Percentiles rank a stretch among this genome's conserved stretches.
These are phyloP conservation scores for Mycena filopes DNA, from an alignment of 768 basidiomycete species.

Conservation along the genomic window DNA sequence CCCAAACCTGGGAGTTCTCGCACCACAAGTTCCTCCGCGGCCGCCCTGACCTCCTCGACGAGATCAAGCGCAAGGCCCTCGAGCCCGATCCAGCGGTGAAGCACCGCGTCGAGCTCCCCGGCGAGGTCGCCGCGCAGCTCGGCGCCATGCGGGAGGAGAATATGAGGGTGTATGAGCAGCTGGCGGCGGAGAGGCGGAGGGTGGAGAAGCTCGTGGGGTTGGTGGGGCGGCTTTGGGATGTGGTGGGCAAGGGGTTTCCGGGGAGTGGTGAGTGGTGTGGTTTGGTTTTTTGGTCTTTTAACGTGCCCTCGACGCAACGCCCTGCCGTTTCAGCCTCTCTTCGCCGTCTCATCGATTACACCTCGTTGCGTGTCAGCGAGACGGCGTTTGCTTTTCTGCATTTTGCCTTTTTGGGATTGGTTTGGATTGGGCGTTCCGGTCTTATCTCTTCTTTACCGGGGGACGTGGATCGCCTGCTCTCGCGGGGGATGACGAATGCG, in stretches of 20 bases:
- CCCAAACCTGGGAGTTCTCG: constrained; percentile 90
- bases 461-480: too few species aligned
- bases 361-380: too few species aligned
- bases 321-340: too few species aligned
- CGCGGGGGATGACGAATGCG: too few species aligned
- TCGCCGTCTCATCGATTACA: too few species aligned
- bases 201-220: constrained; percentile 69
- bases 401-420: too few species aligned
- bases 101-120: constrained; percentile 82
- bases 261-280: constrained; percentile 61
- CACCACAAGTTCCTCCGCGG: constrained; percentile 88
- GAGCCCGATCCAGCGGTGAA: constrained; percentile 80
- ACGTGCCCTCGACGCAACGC: background rate
- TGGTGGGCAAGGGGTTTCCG: constrained; percentile 65
- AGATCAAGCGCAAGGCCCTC: constrained; percentile 87
- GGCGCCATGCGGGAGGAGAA: constrained; percentile 80
- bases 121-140: constrained; percentile 77
- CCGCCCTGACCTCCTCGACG: constrained; percentile 82
- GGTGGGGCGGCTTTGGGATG: constrained; percentile 72
- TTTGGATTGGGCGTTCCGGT: too few species aligned
- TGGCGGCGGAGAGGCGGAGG: constrained; percentile 66
- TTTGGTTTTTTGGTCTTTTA: constrained; percentile 9
- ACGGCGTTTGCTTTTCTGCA: too few species aligned
- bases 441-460: too few species aligned
- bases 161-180: constrained; percentile 65